Percentiles rank a stretch among this genome's conserved stretches.
Evolutionary conservation across 2,329 filamentous ascomycete species (phyloP).

Genomic region (Alternaria panax): DNA sequence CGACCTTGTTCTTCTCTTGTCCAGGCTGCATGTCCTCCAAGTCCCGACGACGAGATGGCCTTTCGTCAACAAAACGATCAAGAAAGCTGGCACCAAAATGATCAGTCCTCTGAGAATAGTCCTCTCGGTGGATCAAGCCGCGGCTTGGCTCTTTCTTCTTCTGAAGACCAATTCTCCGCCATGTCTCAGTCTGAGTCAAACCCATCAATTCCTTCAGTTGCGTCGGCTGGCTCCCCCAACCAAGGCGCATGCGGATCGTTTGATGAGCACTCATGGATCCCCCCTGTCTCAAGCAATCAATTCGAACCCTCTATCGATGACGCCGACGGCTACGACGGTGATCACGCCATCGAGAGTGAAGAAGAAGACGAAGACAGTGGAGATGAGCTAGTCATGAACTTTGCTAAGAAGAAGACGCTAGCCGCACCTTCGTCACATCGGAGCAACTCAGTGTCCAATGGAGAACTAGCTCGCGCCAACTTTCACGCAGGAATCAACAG

Average conservation of each 20-base stretch:
- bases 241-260: constrained; percentile 43
- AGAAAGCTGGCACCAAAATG: constrained; percentile 40
- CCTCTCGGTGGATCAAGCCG: constrained; percentile 44
- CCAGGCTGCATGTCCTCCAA: constrained; percentile 54
- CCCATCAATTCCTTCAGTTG: constrained; percentile 60
- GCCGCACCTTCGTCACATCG: constrained; percentile 35
- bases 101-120: constrained; percentile 51
- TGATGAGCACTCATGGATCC: constrained; percentile 29
- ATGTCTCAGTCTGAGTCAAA: constrained; percentile 60
- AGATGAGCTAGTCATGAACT: constrained; percentile 50
- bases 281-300: constrained; percentile 37
- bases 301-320: constrained; percentile 38
- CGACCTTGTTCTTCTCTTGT: constrained; percentile 40
- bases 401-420: constrained; percentile 45
- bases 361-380: constrained; percentile 47
- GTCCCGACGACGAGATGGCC: constrained; percentile 54
- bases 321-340: constrained; percentile 51
- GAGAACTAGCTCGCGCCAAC: constrained; percentile 43
- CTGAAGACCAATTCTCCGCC: constrained; percentile 57
- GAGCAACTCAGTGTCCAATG: constrained; percentile 50
- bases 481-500: constrained; percentile 33
- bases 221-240: constrained; percentile 57
- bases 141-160: constrained; percentile 54
- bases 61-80: constrained; percentile 39
- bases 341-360: constrained; percentile 52